Evolutionary conservation across 352 stramenopile genomes (phyloP).

Genomic region (Pythium rhizo-oryzae): DNA sequence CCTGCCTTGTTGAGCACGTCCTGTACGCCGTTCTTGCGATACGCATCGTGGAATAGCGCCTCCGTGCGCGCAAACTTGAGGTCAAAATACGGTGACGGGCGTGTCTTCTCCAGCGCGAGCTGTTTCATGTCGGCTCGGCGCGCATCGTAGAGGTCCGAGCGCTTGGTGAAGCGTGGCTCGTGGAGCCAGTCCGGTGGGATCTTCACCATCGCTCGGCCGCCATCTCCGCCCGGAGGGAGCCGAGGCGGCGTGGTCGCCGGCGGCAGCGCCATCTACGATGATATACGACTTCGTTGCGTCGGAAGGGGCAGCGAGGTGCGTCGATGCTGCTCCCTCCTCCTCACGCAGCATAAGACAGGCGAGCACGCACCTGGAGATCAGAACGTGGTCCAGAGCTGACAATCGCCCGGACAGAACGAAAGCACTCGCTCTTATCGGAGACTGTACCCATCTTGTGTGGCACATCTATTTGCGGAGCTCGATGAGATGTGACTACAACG

Average conservation of each 20-base stretch:
- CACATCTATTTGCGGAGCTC: background rate
- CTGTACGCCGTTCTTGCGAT: conserved; percentile 53
- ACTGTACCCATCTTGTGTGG: background rate
- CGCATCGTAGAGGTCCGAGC: conserved; percentile 51
- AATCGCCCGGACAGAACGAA: background rate
- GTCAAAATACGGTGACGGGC: conserved; percentile 33
- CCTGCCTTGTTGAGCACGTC: conserved; percentile 25
- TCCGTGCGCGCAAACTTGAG: conserved; percentile 47
- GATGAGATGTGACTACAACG: background rate
- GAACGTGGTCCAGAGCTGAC: background rate
- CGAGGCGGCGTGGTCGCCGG: background rate
- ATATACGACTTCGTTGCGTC: background rate
- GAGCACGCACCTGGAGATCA: background rate
- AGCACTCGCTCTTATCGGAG: background rate
- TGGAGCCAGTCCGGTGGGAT: conserved; percentile 63
- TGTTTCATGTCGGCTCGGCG: conserved; percentile 43
- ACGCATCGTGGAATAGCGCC: conserved; percentile 52
- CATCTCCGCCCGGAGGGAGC: background rate
- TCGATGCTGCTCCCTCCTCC: background rate
- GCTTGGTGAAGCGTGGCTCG: conserved; percentile 46
- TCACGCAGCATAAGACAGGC: background rate
- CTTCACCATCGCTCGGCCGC: conserved; percentile 27
- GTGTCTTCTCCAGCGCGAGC: conserved; percentile 36
- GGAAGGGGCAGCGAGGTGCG: too few relatives aligned
- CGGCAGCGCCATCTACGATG: conserved; percentile 8